A percentile compares a stretch with the other conserved stretches of the same genome.
phyloP scores from a whole-genome alignment of 305 asterid genomes.

The Plantago rigida region DNA sequence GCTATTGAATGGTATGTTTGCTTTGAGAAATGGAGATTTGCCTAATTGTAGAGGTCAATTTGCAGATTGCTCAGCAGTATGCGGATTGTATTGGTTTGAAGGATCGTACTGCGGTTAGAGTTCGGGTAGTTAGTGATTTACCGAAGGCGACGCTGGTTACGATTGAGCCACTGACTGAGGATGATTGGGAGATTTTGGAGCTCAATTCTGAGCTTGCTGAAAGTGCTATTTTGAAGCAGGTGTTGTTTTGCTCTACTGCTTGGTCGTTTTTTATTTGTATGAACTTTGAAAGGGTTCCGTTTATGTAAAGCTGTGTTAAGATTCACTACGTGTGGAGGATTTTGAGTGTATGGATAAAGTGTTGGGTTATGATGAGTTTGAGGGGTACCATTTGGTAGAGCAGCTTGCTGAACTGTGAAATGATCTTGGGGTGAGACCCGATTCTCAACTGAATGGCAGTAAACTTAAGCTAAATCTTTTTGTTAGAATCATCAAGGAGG shows the following conservation, averaged over 20 bases:
- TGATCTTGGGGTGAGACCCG: too few species aligned
- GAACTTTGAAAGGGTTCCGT: neutral
- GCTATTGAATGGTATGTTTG: neutral
- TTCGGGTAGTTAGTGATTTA: conserved; percentile 53
- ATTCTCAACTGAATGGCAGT: too few species aligned
- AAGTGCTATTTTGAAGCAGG: conserved; percentile 77
- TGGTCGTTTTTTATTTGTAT: neutral
- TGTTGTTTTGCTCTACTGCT: conserved; percentile 32
- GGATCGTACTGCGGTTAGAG: conserved; percentile 55
- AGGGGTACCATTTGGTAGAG: too few species aligned
- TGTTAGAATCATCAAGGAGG: too few species aligned
- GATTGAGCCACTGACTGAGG: conserved; percentile 87
- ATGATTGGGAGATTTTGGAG: conserved; percentile 98
- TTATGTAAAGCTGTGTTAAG: neutral
- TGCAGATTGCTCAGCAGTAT: conserved; percentile 66
- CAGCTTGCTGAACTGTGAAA: too few species aligned
- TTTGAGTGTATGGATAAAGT: too few species aligned
- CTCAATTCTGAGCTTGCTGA: conserved; percentile 91
- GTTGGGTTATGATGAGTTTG: too few species aligned
- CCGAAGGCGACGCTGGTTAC: conserved; percentile 74
- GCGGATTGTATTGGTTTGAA: conserved; percentile 84
- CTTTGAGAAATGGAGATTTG: neutral
- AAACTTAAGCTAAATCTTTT: too few species aligned
- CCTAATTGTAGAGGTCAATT: neutral
- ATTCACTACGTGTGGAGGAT: neutral